Percentiles rank a stretch among this genome's conserved stretches.
phyloP scores from a whole-genome alignment of 2,329 filamentous ascomycete genomes.

The Boeremia exigua region DNA sequence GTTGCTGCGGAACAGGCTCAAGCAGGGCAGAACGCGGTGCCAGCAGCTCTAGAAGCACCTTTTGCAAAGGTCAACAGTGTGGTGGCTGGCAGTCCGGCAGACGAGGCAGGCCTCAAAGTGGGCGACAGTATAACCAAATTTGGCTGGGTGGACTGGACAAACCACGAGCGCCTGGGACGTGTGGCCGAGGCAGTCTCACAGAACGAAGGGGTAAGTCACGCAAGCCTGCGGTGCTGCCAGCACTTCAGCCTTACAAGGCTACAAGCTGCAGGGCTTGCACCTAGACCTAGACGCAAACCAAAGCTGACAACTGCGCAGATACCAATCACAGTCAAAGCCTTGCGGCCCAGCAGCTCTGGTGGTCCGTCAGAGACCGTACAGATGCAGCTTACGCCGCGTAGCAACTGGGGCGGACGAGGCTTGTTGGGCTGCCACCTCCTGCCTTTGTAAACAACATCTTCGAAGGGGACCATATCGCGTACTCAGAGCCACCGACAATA shows the following conservation, averaged over 20 bases:
- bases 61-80: constrained; percentile 94
- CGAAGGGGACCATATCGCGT: neutral
- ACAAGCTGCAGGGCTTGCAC: neutral
- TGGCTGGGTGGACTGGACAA: constrained; percentile 80
- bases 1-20: constrained; percentile 27
- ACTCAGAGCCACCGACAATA: neutral
- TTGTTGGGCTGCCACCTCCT: constrained; percentile 90
- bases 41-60: constrained; percentile 60
- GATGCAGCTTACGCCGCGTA: constrained; percentile 75
- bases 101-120: constrained; percentile 76
- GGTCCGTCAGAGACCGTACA: constrained; percentile 61
- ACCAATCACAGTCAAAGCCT: constrained; percentile 70
- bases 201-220: constrained; percentile 79
- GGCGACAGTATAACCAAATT: constrained; percentile 86
- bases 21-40: constrained; percentile 31
- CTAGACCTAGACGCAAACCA: neutral
- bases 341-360: constrained; percentile 55
- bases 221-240: constrained; percentile 11
- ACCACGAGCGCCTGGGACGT: constrained; percentile 84
- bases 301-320: constrained; percentile 58
- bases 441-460: constrained; percentile 64
- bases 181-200: constrained; percentile 89
- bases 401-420: constrained; percentile 89
- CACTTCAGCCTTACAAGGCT: constrained; percentile 15
- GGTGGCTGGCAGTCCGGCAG: constrained; percentile 77